These are phyloP conservation scores for Talaromyces trachyspermus DNA, from an alignment of 495 filamentous ascomycete species.

Conservation along the genomic window DNA sequence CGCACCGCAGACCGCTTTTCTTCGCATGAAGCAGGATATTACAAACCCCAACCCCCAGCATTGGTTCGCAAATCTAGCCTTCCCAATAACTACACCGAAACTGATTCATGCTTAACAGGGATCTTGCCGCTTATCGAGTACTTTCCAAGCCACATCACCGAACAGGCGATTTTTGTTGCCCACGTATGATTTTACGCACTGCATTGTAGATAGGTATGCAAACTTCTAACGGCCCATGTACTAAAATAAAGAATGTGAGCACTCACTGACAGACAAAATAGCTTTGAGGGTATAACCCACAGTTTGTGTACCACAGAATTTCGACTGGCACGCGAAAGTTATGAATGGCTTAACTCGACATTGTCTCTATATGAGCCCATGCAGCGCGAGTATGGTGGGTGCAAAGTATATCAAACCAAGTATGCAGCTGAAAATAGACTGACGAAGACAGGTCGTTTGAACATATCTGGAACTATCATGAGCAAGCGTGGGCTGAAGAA, in stretches of 20 bases:
- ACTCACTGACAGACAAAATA: conserved; percentile 57
- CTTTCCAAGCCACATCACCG: conserved; percentile 54
- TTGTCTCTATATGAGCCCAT: conserved; percentile 76
- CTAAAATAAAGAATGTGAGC: conserved; percentile 4
- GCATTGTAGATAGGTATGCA: conserved; percentile 17
- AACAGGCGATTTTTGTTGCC: conserved; percentile 72
- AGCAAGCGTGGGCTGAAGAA: conserved; percentile 76
- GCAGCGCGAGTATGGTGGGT: conserved; percentile 60
- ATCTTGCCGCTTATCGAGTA: conserved; percentile 7
- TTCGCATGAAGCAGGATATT: conserved; percentile 79
- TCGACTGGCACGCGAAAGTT: conserved; percentile 63
- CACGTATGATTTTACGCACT: conserved; percentile 87
- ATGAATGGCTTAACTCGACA: conserved; percentile 78
- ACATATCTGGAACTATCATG: conserved; percentile 71
- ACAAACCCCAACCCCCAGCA: conserved; percentile 58
- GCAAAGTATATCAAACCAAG: no score
- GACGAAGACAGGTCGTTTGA: conserved; percentile 59
- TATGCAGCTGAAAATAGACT: no score
- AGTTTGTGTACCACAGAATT: conserved; percentile 88
- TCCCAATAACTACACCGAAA: conserved; percentile 62
- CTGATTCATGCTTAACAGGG: no score
- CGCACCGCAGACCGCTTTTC: conserved; percentile 73
- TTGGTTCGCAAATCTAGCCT: conserved; percentile 67
- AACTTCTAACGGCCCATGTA: background rate
- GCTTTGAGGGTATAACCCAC: conserved; percentile 82